These are phyloP conservation scores for Hordeum pubiflorum DNA, from an alignment of 202 grass and related monocot genomes.

Conservation along the genomic window DNA sequence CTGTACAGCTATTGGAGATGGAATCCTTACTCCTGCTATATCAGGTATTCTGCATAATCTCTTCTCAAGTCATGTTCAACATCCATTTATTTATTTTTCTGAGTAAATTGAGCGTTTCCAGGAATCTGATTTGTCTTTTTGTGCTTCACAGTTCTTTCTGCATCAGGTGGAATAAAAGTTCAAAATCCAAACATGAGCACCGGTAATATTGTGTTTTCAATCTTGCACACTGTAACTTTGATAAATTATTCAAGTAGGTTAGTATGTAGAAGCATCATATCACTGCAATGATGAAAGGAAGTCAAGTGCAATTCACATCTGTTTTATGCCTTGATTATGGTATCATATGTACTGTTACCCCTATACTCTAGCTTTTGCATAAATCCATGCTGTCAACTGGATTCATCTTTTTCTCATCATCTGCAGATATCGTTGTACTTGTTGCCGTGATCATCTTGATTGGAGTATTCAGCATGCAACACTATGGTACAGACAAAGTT, in stretches of 20 bases:
- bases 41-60: slow-evolving; percentile 45
- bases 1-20: slow-evolving; percentile 97
- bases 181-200: slow-evolving; percentile 56
- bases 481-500: slow-evolving; percentile 94
- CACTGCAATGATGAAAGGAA: slow-evolving; percentile 22
- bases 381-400: background rate
- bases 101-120: slow-evolving; percentile 10
- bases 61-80: background rate
- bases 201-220: slow-evolving; percentile 6
- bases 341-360: background rate
- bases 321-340: background rate
- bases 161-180: slow-evolving; percentile 91
- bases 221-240: background rate
- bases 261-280: slow-evolving; percentile 18
- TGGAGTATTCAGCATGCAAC: slow-evolving; percentile 95
- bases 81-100: background rate
- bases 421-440: slow-evolving; percentile 71
- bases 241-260: background rate
- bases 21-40: slow-evolving; percentile 95
- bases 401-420: slow-evolving; percentile 23
- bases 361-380: background rate
- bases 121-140: slow-evolving; percentile 11
- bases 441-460: slow-evolving; percentile 90
- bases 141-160: slow-evolving; percentile 76
- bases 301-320: background rate